These are phyloP conservation scores for Lasiosphaeria miniovina DNA, from an alignment of 495 filamentous ascomycete genomes.

Conservation along the genomic window DNA sequence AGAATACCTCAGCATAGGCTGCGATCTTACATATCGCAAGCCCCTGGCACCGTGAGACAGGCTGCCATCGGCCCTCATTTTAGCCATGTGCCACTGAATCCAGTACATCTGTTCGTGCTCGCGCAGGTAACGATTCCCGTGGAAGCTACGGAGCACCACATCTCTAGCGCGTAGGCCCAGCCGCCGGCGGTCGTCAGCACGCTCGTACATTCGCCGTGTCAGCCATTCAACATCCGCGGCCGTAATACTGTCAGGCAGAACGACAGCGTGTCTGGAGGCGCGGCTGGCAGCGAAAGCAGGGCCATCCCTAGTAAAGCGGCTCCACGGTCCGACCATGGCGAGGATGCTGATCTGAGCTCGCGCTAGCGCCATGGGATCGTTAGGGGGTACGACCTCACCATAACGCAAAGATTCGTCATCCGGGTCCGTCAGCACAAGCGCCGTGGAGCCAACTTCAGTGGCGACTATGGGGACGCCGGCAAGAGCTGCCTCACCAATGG, in stretches of 20 bases:
- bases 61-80: constrained; percentile 17
- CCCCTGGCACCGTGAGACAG: too few relatives aligned
- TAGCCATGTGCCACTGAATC: constrained; percentile 39
- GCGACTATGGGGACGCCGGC: constrained; percentile 62
- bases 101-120: constrained; percentile 71
- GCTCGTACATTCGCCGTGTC: constrained; percentile 60
- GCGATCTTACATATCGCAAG: too few relatives aligned
- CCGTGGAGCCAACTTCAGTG: constrained; percentile 63
- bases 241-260: constrained; percentile 37
- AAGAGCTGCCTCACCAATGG: constrained; percentile 60
- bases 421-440: constrained; percentile 55
- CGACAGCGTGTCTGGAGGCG: too few relatives aligned
- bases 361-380: constrained; percentile 56
- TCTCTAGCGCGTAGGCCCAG: constrained; percentile 59
- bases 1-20: too few relatives aligned
- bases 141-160: constrained; percentile 61
- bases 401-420: constrained; percentile 54
- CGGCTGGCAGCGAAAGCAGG: constrained; percentile 16
- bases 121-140: constrained; percentile 59
- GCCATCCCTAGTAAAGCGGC: constrained; percentile 22
- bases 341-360: constrained; percentile 61
- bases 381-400: constrained; percentile 60
- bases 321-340: constrained; percentile 58
- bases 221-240: constrained; percentile 52
- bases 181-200: constrained; percentile 53